These are phyloP conservation scores for Cornus florida DNA, from an alignment of 148 eudicot species.

Conservation along the genomic window DNA sequence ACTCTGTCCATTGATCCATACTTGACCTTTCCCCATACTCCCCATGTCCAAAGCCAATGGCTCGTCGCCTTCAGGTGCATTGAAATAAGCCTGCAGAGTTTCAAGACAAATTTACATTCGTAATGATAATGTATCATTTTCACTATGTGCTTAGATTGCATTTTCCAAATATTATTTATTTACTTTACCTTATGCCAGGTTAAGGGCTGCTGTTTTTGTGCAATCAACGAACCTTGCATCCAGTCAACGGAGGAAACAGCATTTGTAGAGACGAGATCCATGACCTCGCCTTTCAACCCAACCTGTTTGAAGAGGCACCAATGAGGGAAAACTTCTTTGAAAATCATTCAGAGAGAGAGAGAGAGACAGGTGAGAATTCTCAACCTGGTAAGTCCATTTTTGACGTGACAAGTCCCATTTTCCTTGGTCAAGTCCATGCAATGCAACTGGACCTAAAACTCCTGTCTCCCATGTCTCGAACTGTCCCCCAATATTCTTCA, in stretches of 20 bases:
- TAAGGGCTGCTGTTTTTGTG: constrained; percentile 77
- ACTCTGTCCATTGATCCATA: constrained; percentile 93
- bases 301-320: constrained; percentile 42
- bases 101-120: neutral
- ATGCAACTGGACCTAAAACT: constrained; percentile 51
- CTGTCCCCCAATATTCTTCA: constrained; percentile 81
- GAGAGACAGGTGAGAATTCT: neutral
- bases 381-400: constrained; percentile 66
- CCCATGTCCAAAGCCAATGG: constrained; percentile 88
- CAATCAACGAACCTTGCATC: constrained; percentile 67
- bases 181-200: constrained; percentile 88
- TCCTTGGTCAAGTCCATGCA: constrained; percentile 61
- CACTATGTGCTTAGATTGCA: neutral
- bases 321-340: neutral
- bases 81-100: constrained; percentile 68
- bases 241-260: constrained; percentile 65
- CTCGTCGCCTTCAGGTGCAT: constrained; percentile 77
- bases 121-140: neutral
- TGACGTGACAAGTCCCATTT: constrained; percentile 50
- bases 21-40: constrained; percentile 98
- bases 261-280: constrained; percentile 70
- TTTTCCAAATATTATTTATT: neutral
- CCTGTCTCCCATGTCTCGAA: constrained; percentile 67
- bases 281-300: constrained; percentile 84
- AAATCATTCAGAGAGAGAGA: neutral